Evolutionary conservation across 2,329 filamentous ascomycete genomes (phyloP).

Genomic region (Talaromyces funiculosus): DNA sequence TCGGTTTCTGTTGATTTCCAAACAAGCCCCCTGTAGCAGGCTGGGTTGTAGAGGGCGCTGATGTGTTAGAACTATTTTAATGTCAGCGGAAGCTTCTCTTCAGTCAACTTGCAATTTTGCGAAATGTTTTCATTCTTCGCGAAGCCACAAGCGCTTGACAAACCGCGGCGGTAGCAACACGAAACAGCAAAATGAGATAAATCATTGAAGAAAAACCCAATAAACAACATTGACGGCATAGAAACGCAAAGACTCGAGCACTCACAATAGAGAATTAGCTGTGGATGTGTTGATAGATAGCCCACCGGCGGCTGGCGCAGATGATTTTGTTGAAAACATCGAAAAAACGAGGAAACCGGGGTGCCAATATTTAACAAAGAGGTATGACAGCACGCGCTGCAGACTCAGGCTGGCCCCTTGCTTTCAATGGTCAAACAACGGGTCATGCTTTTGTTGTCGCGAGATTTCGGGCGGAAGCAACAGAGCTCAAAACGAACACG

Average conservation of each 20-base stretch:
- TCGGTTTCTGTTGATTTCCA: slow-evolving; percentile 30
- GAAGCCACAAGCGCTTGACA: neutral
- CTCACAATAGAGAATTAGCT: slow-evolving; percentile 46
- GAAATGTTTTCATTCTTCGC: neutral
- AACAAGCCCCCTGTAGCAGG: slow-evolving; percentile 22
- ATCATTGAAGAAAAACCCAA: neutral
- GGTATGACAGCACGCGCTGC: neutral
- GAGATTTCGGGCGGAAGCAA: neutral
- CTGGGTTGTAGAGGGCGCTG: slow-evolving; percentile 23
- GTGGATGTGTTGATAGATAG: slow-evolving; percentile 52
- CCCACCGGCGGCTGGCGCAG: slow-evolving; percentile 28
- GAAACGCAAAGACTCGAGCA: slow-evolving; percentile 9
- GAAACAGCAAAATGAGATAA: neutral
- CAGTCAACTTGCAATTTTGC: neutral
- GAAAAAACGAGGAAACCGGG: neutral
- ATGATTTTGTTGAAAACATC: slow-evolving; percentile 36
- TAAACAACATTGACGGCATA: neutral
- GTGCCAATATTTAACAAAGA: neutral
- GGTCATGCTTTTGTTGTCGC: neutral
- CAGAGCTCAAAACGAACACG: neutral
- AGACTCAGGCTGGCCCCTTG: slow-evolving; percentile 9
- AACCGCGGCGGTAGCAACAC: neutral
- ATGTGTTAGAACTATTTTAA: slow-evolving; percentile 18
- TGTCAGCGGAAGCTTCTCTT: neutral
- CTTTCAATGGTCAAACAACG: neutral